These are phyloP conservation scores for Amauroascus verrucosus DNA, from an alignment of 2,329 filamentous ascomycete species.

Conservation along the genomic window DNA sequence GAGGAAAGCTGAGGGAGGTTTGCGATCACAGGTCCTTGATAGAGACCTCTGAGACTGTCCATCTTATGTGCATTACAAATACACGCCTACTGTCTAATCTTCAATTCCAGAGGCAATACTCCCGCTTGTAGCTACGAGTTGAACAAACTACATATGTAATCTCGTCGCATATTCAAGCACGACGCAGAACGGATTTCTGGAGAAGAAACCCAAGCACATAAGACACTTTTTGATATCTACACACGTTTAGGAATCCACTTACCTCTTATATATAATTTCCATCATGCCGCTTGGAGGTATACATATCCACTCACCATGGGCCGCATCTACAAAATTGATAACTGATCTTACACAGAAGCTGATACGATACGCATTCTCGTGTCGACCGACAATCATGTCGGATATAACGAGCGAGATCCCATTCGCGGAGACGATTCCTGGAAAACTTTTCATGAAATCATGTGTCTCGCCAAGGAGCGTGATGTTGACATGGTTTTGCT, in stretches of 20 bases:
- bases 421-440: conserved; percentile 96
- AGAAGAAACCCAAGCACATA: neutral
- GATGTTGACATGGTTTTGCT: conserved; percentile 98
- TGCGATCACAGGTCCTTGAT: too few relatives aligned
- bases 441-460: conserved; percentile 90
- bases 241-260: neutral
- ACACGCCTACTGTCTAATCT: too few relatives aligned
- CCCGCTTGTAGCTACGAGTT: too few relatives aligned
- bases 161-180: too few relatives aligned
- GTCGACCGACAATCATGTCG: conserved; percentile 95
- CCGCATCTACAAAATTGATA: neutral
- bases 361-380: conserved; percentile 93
- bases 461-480: conserved; percentile 72
- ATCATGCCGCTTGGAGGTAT: conserved; percentile 9
- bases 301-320: neutral
- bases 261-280: neutral
- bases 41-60: too few relatives aligned
- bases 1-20: neutral
- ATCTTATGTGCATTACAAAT: too few relatives aligned
- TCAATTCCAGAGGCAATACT: too few relatives aligned
- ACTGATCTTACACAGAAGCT: conserved; percentile 36
- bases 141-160: too few relatives aligned
- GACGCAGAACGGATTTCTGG: too few relatives aligned
- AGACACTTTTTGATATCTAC: neutral
- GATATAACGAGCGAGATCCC: conserved; percentile 84